Evolutionary conservation across 805 yeast genomes (phyloP).

Genomic region (Nakazawaea populi): DNA sequence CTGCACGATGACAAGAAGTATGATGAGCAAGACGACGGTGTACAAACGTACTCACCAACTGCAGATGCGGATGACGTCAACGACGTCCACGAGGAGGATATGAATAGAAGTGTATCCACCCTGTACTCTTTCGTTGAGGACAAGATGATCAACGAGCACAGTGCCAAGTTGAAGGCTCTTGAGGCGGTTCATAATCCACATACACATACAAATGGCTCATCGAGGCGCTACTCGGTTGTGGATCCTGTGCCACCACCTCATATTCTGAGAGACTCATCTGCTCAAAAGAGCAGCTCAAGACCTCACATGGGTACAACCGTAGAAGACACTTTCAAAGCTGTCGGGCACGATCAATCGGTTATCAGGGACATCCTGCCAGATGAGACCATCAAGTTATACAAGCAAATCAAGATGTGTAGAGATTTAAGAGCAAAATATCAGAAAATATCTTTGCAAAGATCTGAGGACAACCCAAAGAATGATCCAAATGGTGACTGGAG

Average conservation of each 20-base stretch:
- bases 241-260: conserved; percentile 35
- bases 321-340: conserved; percentile 16
- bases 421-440: conserved; percentile 75
- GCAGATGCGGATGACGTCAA: conserved; percentile 1
- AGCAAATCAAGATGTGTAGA: conserved; percentile 60
- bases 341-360: conserved; percentile 41
- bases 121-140: conserved; percentile 67
- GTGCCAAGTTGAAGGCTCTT: conserved; percentile 58
- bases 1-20: conserved; percentile 1
- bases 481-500: conserved; percentile 47
- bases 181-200: conserved; percentile 30
- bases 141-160: conserved; percentile 55
- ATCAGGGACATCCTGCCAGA: conserved; percentile 57
- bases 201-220: background rate
- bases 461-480: conserved; percentile 82
- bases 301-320: background rate
- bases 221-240: conserved; percentile 28
- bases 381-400: conserved; percentile 59
- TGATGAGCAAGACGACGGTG: background rate
- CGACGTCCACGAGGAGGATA: conserved; percentile 5
- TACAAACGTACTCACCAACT: background rate
- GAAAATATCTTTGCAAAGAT: conserved; percentile 62
- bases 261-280: conserved; percentile 7
- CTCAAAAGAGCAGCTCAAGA: conserved; percentile 14
- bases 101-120: conserved; percentile 27